phyloP scores from a whole-genome alignment of 768 basidiomycete species.

The Boletus pseudopeckii region DNA sequence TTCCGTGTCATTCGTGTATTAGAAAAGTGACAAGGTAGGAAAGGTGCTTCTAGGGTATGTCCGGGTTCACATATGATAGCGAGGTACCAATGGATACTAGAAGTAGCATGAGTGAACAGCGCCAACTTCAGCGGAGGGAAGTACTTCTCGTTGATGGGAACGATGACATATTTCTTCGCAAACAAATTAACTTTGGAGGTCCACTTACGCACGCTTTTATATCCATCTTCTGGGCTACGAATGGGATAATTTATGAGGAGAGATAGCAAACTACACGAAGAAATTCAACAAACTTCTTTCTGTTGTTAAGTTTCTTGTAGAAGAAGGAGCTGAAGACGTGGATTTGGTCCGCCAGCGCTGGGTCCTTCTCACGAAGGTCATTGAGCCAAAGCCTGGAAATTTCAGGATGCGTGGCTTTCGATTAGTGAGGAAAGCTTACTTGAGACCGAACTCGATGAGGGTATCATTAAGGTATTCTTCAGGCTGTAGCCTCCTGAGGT shows the following conservation, averaged over 20 bases:
- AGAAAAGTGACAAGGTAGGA: constrained; percentile 24
- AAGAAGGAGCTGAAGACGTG: constrained; percentile 98
- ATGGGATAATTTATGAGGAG: constrained; percentile 14
- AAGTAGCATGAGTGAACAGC: constrained; percentile 5
- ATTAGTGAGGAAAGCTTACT: constrained; percentile 47
- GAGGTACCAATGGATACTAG: constrained; percentile 94
- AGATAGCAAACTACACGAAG: neutral
- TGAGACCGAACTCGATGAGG: constrained; percentile 92
- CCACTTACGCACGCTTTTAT: constrained; percentile 89
- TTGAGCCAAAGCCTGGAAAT: constrained; percentile 63
- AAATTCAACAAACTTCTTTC: constrained; percentile 46
- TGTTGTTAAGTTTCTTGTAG: constrained; percentile 82
- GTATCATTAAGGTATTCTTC: constrained; percentile 95
- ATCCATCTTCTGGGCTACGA: constrained; percentile 57
- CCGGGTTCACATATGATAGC: constrained; percentile 89
- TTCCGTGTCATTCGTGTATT: constrained; percentile 19
- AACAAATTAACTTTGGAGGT: constrained; percentile 87
- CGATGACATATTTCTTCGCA: constrained; percentile 85
- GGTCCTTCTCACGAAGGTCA: constrained; percentile 50
- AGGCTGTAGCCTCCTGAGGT: constrained; percentile 67
- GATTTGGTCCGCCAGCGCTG: constrained; percentile 64
- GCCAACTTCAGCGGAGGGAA: constrained; percentile 17
- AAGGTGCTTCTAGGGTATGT: constrained; percentile 49
- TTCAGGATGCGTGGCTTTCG: constrained; percentile 1
- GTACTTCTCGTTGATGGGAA: constrained; percentile 97